Percentiles rank a stretch among this genome's conserved stretches.
phyloP scores from a whole-genome alignment of 768 basidiomycete species.

The Tylopilus felleus region DNA sequence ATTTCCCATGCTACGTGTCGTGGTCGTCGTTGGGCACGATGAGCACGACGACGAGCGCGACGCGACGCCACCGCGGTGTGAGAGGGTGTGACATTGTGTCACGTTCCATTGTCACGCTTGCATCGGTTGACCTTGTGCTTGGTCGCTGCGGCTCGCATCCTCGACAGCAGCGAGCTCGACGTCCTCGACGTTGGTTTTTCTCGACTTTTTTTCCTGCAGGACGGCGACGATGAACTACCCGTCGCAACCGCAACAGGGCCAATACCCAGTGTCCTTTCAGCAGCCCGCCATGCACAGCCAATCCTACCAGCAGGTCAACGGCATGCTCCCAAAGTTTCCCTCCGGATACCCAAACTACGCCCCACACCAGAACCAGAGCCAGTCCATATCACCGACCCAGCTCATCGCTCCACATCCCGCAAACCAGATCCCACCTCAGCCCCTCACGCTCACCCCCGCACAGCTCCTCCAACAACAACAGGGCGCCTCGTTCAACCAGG shows the following conservation, averaged over 20 bases:
- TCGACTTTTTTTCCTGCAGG: not conserved
- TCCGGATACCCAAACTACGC: constrained; percentile 12
- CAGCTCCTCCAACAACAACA: constrained; percentile 38
- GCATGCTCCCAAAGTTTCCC: constrained; percentile 13
- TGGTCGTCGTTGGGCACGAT: not conserved
- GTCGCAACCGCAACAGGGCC: constrained; percentile 20
- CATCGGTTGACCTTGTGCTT: constrained; percentile 11
- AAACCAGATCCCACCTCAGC: constrained; percentile 11
- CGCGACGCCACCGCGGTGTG: no score
- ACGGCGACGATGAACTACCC: constrained; percentile 26
- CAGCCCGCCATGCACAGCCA: constrained; percentile 15
- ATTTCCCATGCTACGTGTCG: constrained; percentile 69
- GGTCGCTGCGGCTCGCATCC: constrained; percentile 5
- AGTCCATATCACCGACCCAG: constrained; percentile 28
- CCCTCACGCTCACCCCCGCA: constrained; percentile 34
- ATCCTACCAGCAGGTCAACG: constrained; percentile 17
- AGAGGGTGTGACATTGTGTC: constrained; percentile 28
- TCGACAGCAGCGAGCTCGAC: constrained; percentile 2
- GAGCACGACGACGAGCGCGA: no score
- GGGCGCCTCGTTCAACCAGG: constrained; percentile 7
- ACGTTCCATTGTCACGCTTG: constrained; percentile 20
- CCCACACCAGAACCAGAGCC: constrained; percentile 9
- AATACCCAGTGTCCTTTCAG: constrained; percentile 27
- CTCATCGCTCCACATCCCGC: constrained; percentile 19
- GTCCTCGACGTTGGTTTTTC: not conserved